These are phyloP conservation scores for Alternaria brassicae DNA, from an alignment of 2,329 filamentous ascomycete genomes.

Conservation along the genomic window DNA sequence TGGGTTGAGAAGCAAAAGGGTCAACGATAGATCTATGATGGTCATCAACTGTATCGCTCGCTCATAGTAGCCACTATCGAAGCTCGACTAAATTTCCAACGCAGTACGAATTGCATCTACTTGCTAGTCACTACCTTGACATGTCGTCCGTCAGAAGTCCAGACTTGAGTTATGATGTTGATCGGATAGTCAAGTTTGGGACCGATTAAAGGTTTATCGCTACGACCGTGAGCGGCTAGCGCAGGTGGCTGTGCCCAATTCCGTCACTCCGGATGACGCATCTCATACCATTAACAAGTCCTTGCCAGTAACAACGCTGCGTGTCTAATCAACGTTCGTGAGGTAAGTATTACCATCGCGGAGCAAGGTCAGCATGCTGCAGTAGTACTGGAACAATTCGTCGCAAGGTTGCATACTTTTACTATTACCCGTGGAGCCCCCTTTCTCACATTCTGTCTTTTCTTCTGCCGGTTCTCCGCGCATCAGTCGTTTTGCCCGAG, in stretches of 20 bases:
- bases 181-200: constrained; percentile 1
- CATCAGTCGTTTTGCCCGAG: constrained; percentile 7
- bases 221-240: constrained; percentile 13
- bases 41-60: not conserved
- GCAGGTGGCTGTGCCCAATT: constrained; percentile 8
- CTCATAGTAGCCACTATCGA: not conserved
- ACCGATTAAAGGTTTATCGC: constrained; percentile 9
- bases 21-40: not conserved
- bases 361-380: not conserved
- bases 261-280: constrained; percentile 15
- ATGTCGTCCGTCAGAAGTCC: not conserved
- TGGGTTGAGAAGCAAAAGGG: not conserved
- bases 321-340: constrained; percentile 14
- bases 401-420: not conserved
- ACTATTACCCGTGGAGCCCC: not conserved
- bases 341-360: constrained; percentile 15
- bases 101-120: not conserved
- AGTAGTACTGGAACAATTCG: not conserved
- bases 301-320: constrained; percentile 5
- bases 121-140: not conserved
- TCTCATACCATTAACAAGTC: constrained; percentile 11
- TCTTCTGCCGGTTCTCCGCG: constrained; percentile 2
- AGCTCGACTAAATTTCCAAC: not conserved
- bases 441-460: constrained; percentile 1
- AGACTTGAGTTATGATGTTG: not conserved